Base-by-base conservation (phyloP, 768 basidiomycete species). In the Tremella fuciformis region DNA sequence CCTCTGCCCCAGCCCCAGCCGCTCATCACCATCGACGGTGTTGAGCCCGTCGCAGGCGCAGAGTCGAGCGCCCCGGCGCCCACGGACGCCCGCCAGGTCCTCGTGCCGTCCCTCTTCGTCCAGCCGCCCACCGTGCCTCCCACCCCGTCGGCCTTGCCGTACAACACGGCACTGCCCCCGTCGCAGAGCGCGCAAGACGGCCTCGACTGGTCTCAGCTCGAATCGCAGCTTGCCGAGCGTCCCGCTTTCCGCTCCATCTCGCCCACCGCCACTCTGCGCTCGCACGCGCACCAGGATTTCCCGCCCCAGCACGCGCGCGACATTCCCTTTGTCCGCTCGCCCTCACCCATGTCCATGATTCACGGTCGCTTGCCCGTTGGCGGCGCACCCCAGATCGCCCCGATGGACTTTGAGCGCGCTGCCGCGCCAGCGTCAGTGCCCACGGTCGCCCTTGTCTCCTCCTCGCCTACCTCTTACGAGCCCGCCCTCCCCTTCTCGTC, bases 221-320 rank as follows among this genome's bases (percentile, higher is more conserved):
- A 58, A 15, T 57, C 67, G 25, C 62, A 69, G 41, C 52, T 74
- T 7, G 63, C 61, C n/a, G 34, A 46, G 26, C 63, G 63, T 24
- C 72, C 72, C 9, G 72, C 69, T 22, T 74, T 74, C 64, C 49
- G 72, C 25, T 74, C 72, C 13, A 74, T 74, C 54, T 71, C 69
- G 22, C 65, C 72, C 58, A 63, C 65, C 16, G 63, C 72, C 22
- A 62, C 67, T 26, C 58, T 74, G 8, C 53, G 69, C 24, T 74
- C 72, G 19, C 67, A 69, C 37, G 48, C 60, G 16, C 62, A 71
- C 53, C 11, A 18, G 34, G 8, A 44, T 26, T n/a, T 55, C 19
- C 53, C 49, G 6, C 19, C 34, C 26, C 37, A 44, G 8, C 38
- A 13, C 6, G 9, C 34, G 13, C 57, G 29, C 4, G n/a, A 24